phyloP scores from a whole-genome alignment of 805 yeast genomes.

The Starmera quercuum region DNA sequence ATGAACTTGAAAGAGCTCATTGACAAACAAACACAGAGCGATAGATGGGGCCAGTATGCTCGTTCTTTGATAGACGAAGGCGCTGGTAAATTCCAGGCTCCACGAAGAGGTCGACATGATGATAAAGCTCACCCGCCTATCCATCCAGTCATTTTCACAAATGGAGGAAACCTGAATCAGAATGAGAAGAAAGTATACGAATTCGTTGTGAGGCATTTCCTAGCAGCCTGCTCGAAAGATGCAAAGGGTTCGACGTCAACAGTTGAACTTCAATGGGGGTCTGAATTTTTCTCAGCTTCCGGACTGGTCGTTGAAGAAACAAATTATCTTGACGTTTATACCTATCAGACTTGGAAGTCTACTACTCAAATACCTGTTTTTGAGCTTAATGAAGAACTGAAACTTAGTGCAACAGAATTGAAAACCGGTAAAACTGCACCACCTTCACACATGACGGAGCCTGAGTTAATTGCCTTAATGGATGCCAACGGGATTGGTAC shows the following conservation, averaged over 20 bases:
- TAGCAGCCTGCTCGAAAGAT: constrained; percentile 89
- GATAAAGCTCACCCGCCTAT: constrained; percentile 99
- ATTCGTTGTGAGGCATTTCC: constrained; percentile 74
- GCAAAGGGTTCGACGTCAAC: constrained; percentile 71
- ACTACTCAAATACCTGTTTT: constrained; percentile 61
- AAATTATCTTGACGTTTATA: constrained; percentile 76
- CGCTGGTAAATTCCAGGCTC: constrained; percentile 41
- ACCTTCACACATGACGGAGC: constrained; percentile 81
- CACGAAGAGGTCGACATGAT: constrained; percentile 76
- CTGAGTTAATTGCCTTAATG: constrained; percentile 89
- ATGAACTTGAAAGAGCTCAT: constrained; percentile 67
- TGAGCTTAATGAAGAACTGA: constrained; percentile 45
- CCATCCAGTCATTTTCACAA: constrained; percentile 65
- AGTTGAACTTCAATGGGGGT: constrained; percentile 66
- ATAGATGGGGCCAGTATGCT: constrained; percentile 73
- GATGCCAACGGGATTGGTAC: constrained; percentile 97
- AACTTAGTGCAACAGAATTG: constrained; percentile 49
- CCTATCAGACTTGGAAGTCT: constrained; percentile 71
- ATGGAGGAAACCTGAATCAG: constrained; percentile 20
- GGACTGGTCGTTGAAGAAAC: constrained; percentile 68
- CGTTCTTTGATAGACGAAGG: constrained; percentile 26
- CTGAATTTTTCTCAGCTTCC: constrained; percentile 61
- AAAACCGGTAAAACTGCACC: constrained; percentile 73
- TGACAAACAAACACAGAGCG: constrained; percentile 46
- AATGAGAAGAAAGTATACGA: constrained; percentile 74